Evolutionary conservation across 345 rosid species (phyloP), one percentile per base, ranked within the genome.

Genomic region (Citrus sp.): DNA sequence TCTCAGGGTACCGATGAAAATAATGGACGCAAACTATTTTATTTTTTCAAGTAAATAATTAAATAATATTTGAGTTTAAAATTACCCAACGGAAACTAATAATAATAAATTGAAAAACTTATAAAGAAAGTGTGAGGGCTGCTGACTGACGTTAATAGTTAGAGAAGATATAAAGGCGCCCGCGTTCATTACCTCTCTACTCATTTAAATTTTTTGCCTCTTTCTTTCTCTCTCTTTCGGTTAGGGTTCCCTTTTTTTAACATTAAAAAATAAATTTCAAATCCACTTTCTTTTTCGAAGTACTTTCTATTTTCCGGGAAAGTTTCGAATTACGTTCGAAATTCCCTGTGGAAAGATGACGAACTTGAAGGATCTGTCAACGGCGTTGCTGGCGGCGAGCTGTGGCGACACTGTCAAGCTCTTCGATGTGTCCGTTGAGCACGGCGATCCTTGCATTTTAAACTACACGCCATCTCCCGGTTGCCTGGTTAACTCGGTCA

Each of bases 321-420:
- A 78, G 38, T 46, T 80, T 30, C 7, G 34, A 22, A 76, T 65
- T 46, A 19, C 35, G 32, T 37, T 35, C 59, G 19, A 37, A 27
- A 67, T 34, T 67, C 78, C 65, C 58, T 56, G 8, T 27, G 28
- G 34, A 5, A 27, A 62, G 19, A 80, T 71, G 91, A 89, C 85
- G 87, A 87, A 84, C 85, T 79, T 85, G 83, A 73, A 87, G 82
- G 92, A 94, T 90, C 94, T 88, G 37, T 85, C 98, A 73, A 79
- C 78, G 92, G 86, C 87, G 56, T 78, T 92, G 60, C 86, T 93
- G 70, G 98, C 94, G 14, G 93, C 94, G 18, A 82, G 90, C 78
- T 98, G 96, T 46, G 98, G 98, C 69, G 97, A 94, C 82, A 90
- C 97, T 54, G 93, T 97, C 67, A 97, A 93, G 90, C 91, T 97